Conservation (phyloP, 164 flowering plant genomes). For the Malania oleifera region DNA sequence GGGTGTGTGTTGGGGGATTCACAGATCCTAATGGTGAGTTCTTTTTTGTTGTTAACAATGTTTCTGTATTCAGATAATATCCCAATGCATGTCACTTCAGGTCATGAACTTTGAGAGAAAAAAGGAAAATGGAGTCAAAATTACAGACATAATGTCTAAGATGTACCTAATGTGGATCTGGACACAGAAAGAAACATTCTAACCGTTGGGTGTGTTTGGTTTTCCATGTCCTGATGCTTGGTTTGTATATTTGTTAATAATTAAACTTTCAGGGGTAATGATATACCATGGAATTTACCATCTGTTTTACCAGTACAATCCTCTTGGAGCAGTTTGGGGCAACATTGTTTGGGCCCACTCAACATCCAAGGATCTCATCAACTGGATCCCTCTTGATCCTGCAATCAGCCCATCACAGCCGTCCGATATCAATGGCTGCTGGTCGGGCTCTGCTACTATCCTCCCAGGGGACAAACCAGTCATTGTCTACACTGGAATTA, state of each 20-base stretch:
- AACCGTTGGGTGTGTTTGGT: neutral
- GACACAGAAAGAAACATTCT: no score
- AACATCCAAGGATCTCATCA: conserved; percentile 38
- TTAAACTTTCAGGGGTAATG: conserved; percentile 6
- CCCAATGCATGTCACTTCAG: no score
- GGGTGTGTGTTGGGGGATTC: neutral
- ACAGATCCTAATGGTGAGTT: neutral
- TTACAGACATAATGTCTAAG: no score
- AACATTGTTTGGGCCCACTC: conserved; percentile 59
- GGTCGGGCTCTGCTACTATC: conserved; percentile 54
- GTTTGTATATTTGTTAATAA: no score
- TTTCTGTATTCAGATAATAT: no score
- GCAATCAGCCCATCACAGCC: conserved; percentile 34
- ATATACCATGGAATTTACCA: conserved; percentile 3
- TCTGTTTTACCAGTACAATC: conserved; percentile 41
- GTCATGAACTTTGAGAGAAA: no score
- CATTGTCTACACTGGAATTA: conserved; percentile 48
- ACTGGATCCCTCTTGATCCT: conserved; percentile 35
- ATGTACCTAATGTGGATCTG: no score
- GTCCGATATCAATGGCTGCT: conserved; percentile 38
- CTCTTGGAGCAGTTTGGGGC: conserved; percentile 41
- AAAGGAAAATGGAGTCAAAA: no score
- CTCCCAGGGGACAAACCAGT: conserved; percentile 38
- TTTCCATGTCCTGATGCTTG: neutral
- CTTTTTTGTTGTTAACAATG: no score